Conservation (phyloP, 495 filamentous ascomycete genomes). For the Annulohypoxylon bovei region DNA sequence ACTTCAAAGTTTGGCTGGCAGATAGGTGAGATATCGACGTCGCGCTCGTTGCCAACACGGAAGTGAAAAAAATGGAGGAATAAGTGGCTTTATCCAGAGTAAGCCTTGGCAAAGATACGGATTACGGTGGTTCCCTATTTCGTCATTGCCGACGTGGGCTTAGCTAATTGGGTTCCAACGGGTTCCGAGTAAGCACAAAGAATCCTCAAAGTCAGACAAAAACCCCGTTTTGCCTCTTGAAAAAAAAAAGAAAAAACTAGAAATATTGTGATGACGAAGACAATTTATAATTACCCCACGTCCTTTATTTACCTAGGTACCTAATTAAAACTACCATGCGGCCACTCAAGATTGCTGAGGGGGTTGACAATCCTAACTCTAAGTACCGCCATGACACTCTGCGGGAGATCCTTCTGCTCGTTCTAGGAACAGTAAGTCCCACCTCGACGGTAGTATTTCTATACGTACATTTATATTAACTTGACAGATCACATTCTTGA, state of each 20-base stretch:
- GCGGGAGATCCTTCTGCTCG: not conserved
- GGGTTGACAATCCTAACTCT: not conserved
- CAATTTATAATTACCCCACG: not conserved
- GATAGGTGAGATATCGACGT: not conserved
- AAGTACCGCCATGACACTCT: not conserved
- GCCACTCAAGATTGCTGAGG: not conserved
- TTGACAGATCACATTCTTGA: not conserved
- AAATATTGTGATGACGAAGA: not conserved
- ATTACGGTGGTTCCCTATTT: not conserved
- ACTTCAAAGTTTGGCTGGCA: not conserved
- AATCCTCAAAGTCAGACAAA: not conserved
- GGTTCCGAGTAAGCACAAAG: not conserved
- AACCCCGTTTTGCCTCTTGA: not conserved
- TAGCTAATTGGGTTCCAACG: slow-evolving; percentile 2
- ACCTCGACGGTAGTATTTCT: not conserved
- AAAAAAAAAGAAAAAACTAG: not conserved
- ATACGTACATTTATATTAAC: not conserved
- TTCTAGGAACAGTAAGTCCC: slow-evolving; percentile 1
- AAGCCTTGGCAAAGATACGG: not conserved
- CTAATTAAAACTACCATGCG: not conserved
- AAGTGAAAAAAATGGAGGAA: not conserved
- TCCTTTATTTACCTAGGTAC: not conserved
- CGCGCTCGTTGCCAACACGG: not conserved
- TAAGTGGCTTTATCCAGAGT: not conserved
- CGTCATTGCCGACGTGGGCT: slow-evolving; percentile 6